Percentiles rank a stretch among this genome's conserved stretches.
Conservation (phyloP, 2,329 filamentous ascomycete genomes). For the Colletotrichum tabaci region DNA sequence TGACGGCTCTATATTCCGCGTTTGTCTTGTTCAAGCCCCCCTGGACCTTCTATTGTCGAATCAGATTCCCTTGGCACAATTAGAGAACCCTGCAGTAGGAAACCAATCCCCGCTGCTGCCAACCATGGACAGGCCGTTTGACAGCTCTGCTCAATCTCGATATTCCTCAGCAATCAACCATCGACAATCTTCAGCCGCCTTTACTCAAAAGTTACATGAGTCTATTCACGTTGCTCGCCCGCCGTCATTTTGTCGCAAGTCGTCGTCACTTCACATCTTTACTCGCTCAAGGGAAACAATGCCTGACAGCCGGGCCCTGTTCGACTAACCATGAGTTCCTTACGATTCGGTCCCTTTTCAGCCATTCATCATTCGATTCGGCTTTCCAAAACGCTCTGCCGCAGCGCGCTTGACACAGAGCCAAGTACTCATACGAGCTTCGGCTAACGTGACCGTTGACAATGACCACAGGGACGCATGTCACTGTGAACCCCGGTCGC, state of each 20-base stretch:
- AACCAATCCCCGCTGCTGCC: constrained; percentile 22
- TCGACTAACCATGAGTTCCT: constrained; percentile 24
- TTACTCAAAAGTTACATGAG: constrained; percentile 24
- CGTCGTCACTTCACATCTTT: constrained; percentile 28
- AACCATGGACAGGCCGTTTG: constrained; percentile 12
- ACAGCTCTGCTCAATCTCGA: constrained; percentile 34
- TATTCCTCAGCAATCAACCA: constrained; percentile 25
- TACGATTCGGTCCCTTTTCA: constrained; percentile 10
- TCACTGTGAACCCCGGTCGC: constrained; percentile 11
- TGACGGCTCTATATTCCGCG: constrained; percentile 22
- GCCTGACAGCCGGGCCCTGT: constrained; percentile 1
- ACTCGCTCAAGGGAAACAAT: not conserved
- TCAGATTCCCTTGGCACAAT: constrained; percentile 39
- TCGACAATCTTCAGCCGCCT: not conserved
- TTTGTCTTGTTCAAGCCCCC: constrained; percentile 3
- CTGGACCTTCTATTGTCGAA: constrained; percentile 14
- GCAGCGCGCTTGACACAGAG: constrained; percentile 24
- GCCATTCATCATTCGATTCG: not conserved
- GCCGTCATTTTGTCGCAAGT: not conserved
- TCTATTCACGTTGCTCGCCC: not conserved
- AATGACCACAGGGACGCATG: constrained; percentile 6
- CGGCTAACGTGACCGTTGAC: constrained; percentile 16
- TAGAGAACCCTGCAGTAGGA: constrained; percentile 29
- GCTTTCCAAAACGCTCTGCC: constrained; percentile 7
- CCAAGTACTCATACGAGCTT: constrained; percentile 21